These are phyloP conservation scores for Penicillium sp. DNA, from an alignment of 2,329 filamentous ascomycete species.

Conservation along the genomic window DNA sequence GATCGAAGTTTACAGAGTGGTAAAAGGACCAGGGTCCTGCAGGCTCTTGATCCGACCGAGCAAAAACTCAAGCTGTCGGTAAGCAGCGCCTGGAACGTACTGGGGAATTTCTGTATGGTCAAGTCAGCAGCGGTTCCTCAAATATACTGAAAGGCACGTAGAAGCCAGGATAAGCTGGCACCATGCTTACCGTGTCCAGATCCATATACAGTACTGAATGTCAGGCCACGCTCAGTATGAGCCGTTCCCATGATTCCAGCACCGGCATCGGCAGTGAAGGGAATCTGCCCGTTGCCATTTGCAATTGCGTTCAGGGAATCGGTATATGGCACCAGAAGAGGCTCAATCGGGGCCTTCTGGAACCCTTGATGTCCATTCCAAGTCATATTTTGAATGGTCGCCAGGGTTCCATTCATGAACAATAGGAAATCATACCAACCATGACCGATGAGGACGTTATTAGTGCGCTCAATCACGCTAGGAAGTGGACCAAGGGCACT, in stretches of 20 bases:
- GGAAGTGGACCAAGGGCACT: constrained; percentile 53
- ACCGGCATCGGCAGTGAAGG: constrained; percentile 47
- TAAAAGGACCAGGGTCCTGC: constrained; percentile 17
- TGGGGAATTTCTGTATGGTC: constrained; percentile 50
- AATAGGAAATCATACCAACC: constrained; percentile 70
- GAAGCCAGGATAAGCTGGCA: neutral
- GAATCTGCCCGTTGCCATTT: constrained; percentile 49
- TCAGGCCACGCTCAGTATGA: constrained; percentile 74
- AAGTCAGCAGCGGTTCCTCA: neutral
- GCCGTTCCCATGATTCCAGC: constrained; percentile 69
- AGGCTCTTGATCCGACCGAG: constrained; percentile 68
- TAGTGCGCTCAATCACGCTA: constrained; percentile 70
- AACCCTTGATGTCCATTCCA: constrained; percentile 74
- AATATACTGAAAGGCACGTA: neutral
- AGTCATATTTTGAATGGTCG: constrained; percentile 79
- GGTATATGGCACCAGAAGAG: constrained; percentile 71
- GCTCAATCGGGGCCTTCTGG: constrained; percentile 58
- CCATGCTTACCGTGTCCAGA: constrained; percentile 57
- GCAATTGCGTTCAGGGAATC: constrained; percentile 21
- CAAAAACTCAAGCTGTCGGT: constrained; percentile 73
- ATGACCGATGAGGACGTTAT: constrained; percentile 73
- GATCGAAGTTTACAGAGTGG: constrained; percentile 4
- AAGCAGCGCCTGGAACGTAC: constrained; percentile 68
- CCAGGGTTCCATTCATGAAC: constrained; percentile 67
- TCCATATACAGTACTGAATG: constrained; percentile 65